phyloP scores from a whole-genome alignment of 345 rosid species.

The Hirschfeldia incana region DNA sequence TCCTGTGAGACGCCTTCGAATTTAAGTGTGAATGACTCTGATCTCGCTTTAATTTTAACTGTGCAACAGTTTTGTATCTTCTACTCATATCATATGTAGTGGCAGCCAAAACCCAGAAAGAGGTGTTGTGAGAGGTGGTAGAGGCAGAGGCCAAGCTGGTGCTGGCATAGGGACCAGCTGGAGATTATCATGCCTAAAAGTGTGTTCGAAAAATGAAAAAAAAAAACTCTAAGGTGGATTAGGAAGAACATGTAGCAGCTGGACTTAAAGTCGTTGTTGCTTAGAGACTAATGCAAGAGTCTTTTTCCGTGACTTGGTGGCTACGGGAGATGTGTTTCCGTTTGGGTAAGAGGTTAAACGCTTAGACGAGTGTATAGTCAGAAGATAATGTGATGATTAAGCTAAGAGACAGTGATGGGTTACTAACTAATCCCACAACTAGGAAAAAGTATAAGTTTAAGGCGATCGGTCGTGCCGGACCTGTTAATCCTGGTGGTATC shows the following conservation, averaged over 20 bases:
- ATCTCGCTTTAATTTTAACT: not conserved
- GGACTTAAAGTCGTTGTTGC: no score
- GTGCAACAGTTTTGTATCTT: not conserved
- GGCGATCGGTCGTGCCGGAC: constrained; percentile 82
- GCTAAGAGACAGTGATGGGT: not conserved
- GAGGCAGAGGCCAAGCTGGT: no score
- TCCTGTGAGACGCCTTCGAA: constrained; percentile 17
- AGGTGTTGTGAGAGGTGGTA: no score
- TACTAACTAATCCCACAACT: no score
- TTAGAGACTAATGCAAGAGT: no score
- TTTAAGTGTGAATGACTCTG: constrained; percentile 15
- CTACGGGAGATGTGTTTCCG: not conserved
- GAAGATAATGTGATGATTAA: not conserved
- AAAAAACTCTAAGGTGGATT: no score
- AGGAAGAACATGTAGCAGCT: no score
- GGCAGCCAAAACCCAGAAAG: constrained; percentile 29
- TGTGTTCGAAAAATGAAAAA: no score
- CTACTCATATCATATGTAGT: not conserved
- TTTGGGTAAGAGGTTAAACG: not conserved
- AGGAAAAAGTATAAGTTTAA: constrained; percentile 50
- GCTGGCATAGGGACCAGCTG: no score
- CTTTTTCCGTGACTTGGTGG: no score
- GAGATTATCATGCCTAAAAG: no score
- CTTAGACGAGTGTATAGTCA: not conserved
- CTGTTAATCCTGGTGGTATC: constrained; percentile 36